Conservation (phyloP, 202 grass and related monocot species). For the Eragrostis tef region DNA sequence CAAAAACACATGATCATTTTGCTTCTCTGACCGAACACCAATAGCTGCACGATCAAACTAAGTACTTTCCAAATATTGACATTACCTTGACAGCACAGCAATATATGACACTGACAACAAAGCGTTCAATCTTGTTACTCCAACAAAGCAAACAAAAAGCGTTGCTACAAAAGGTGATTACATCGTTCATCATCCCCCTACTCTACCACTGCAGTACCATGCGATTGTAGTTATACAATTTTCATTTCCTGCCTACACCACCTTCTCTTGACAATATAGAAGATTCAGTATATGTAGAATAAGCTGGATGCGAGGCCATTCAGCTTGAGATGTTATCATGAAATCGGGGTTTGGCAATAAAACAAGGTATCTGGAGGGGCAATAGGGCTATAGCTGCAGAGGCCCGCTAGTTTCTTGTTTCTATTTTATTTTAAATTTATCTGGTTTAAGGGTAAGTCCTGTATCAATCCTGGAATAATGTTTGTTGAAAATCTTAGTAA, state of each 20-base stretch:
- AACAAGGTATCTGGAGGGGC: conserved; percentile 23
- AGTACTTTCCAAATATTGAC: no score
- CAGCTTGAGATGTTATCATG: conserved; percentile 44
- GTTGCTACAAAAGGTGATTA: no score
- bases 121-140: background rate
- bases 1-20: no score
- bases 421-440: conserved; percentile 18
- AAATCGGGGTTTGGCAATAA: conserved; percentile 41
- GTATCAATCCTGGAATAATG: conserved; percentile 44
- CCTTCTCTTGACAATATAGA: conserved; percentile 39
- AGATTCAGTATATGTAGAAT: conserved; percentile 48
- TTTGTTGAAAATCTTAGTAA: conserved; percentile 14
- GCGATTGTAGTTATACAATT: conserved; percentile 42
- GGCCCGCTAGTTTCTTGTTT: conserved; percentile 33
- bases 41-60: no score
- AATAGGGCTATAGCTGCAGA: conserved; percentile 33
- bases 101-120: background rate
- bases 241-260: background rate
- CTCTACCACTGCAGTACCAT: background rate
- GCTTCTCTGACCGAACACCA: no score
- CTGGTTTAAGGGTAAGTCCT: conserved; percentile 23
- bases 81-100: no score
- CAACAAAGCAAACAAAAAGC: background rate
- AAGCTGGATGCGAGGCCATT: conserved; percentile 47
- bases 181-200: background rate